A percentile compares a stretch with the other conserved stretches of the same genome.
Evolutionary conservation across 352 stramenopile species (phyloP).

Genomic region (Pythium brachiatum): DNA sequence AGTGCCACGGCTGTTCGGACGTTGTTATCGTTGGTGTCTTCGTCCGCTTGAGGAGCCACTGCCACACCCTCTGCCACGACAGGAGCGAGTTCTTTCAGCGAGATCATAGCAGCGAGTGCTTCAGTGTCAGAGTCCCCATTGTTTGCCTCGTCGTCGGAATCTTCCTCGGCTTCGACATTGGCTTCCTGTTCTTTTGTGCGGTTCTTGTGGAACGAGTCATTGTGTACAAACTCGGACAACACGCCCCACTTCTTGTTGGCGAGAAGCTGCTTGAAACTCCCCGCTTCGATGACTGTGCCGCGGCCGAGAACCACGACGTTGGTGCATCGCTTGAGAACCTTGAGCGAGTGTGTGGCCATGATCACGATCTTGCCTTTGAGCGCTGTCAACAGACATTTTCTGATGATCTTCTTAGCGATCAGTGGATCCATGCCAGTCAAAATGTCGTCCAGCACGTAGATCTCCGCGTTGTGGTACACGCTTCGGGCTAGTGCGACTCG

Average conservation of each 20-base stretch:
- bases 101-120: neutral
- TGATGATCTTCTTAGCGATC: constrained; percentile 93
- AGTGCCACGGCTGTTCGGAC: constrained; percentile 47
- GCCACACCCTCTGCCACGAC: neutral
- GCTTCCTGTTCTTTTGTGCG: constrained; percentile 21
- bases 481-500: constrained; percentile 75
- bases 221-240: constrained; percentile 54
- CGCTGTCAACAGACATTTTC: constrained; percentile 47
- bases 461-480: constrained; percentile 76
- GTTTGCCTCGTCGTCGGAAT: constrained; percentile 31
- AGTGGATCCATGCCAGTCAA: constrained; percentile 94
- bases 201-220: constrained; percentile 42
- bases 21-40: constrained; percentile 43
- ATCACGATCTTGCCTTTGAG: constrained; percentile 82
- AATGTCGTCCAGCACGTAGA: constrained; percentile 94
- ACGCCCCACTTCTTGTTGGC: constrained; percentile 27
- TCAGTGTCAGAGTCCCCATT: neutral
- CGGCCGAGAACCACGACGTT: constrained; percentile 60
- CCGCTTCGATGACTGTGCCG: constrained; percentile 20
- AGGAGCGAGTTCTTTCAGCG: constrained; percentile 7
- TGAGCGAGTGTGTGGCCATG: constrained; percentile 71
- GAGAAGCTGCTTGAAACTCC: constrained; percentile 17
- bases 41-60: neutral
- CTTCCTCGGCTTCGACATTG: constrained; percentile 14
- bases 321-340: constrained; percentile 54